Evolutionary conservation across 345 rosid species (phyloP).

Genomic region (Aquilaria yunnanensis): DNA sequence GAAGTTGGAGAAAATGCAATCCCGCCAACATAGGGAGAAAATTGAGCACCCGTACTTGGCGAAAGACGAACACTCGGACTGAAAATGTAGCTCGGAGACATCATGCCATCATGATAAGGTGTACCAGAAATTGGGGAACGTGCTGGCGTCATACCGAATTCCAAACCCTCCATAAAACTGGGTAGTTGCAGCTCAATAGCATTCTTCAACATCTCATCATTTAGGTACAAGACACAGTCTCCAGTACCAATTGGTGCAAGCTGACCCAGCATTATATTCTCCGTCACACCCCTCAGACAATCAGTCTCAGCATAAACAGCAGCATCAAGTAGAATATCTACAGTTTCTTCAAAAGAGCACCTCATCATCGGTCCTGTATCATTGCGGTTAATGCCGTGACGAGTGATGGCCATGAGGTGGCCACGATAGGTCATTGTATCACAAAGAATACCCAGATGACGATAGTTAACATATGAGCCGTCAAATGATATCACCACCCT

Average conservation of each 20-base stretch:
- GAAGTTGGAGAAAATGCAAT: slow-evolving; percentile 84
- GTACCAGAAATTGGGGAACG: slow-evolving; percentile 86
- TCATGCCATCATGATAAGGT: slow-evolving; percentile 94
- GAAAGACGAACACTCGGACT: slow-evolving; percentile 83
- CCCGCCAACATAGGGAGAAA: slow-evolving; percentile 93
- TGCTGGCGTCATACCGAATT: slow-evolving; percentile 88
- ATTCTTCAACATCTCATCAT: slow-evolving; percentile 95
- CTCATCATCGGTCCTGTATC: slow-evolving; percentile 99
- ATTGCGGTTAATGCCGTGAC: slow-evolving; percentile 93
- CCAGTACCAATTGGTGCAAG: slow-evolving; percentile 98
- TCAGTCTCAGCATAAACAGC: slow-evolving; percentile 94
- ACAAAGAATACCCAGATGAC: slow-evolving; percentile 93
- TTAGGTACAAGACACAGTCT: slow-evolving; percentile 78
- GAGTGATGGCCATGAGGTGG: slow-evolving; percentile 97
- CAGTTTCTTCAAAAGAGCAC: slow-evolving; percentile 98
- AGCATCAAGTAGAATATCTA: slow-evolving; percentile 95
- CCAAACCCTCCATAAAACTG: slow-evolving; percentile 88
- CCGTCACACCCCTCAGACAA: slow-evolving; percentile 83
- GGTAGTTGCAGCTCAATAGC: slow-evolving; percentile 98
- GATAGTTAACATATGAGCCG: slow-evolving; percentile 95
- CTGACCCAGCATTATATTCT: slow-evolving; percentile 96
- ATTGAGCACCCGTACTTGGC: slow-evolving; percentile 75
- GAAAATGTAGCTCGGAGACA: slow-evolving; percentile 82
- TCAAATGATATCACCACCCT: slow-evolving; percentile 95
- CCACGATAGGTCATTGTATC: slow-evolving; percentile 99